These are phyloP conservation scores for Warburgia ugandensis DNA, from an alignment of 164 flowering plant genomes.

Conservation along the genomic window DNA sequence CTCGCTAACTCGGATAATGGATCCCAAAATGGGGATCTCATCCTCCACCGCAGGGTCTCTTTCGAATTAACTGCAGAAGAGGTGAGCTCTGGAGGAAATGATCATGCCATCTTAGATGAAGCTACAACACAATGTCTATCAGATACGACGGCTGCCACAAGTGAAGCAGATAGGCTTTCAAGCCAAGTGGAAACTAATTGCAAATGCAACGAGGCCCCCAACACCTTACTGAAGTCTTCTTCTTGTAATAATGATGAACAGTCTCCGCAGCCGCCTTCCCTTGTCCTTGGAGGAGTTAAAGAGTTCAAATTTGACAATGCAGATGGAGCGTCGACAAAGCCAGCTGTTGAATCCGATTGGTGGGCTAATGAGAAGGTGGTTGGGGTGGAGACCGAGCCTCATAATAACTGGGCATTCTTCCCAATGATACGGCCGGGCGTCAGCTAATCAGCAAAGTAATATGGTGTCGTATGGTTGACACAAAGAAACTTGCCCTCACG, in stretches of 20 bases:
- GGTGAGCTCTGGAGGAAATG: constrained; percentile 46
- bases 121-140: constrained; percentile 18
- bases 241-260: no score
- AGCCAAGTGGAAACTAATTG: constrained; percentile 11
- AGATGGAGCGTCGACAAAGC: constrained; percentile 34
- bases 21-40: constrained; percentile 19
- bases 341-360: constrained; percentile 49
- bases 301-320: constrained; percentile 81
- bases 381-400: constrained; percentile 34
- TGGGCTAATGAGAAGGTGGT: constrained; percentile 64
- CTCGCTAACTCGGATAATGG: constrained; percentile 45
- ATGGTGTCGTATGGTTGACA: no score
- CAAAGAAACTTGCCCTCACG: no score
- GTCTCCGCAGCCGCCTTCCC: no score
- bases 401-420: constrained; percentile 66
- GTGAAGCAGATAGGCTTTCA: constrained; percentile 18
- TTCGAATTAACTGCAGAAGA: constrained; percentile 65
- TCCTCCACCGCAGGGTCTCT: constrained; percentile 65
- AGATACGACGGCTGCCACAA: constrained; percentile 5
- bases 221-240: no score
- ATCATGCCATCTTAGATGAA: constrained; percentile 17
- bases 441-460: constrained; percentile 31
- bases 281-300: constrained; percentile 46
- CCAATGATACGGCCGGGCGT: constrained; percentile 71
- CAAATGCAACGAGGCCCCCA: constrained; percentile 12